Conservation (phyloP, 148 eudicot species). For the Amaranthus cruentus region DNA sequence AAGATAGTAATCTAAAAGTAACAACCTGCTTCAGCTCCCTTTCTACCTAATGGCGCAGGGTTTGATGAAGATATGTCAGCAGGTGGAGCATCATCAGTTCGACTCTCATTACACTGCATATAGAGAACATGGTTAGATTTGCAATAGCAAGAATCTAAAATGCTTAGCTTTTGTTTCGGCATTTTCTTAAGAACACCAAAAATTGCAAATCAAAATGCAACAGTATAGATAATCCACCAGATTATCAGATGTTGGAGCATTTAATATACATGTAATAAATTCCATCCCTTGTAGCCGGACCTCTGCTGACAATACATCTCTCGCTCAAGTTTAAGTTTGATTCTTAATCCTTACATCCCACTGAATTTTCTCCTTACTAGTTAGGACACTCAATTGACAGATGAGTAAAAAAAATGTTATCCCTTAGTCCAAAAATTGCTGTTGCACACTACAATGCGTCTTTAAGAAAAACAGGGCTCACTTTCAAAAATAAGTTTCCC, state of each 20-base stretch:
- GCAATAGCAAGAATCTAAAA: constrained; percentile 6
- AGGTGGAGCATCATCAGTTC: constrained; percentile 87
- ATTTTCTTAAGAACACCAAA: background rate
- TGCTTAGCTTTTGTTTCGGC: background rate
- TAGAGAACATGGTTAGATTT: background rate
- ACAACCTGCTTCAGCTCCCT: constrained; percentile 86
- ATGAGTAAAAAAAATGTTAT: too few relatives aligned
- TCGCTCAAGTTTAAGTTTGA: background rate
- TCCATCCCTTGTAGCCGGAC: background rate
- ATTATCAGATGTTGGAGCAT: background rate
- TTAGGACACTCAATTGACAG: too few relatives aligned
- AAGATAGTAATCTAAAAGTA: constrained; percentile 16
- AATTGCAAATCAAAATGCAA: background rate
- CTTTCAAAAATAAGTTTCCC: too few relatives aligned
- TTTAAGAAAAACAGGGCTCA: too few relatives aligned
- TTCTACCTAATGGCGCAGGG: constrained; percentile 54
- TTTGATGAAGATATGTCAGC: constrained; percentile 78
- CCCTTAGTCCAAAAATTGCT: too few relatives aligned
- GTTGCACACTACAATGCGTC: too few relatives aligned
- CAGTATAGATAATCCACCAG: background rate
- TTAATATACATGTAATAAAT: background rate
- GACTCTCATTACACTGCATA: constrained; percentile 88
- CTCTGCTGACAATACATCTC: background rate
- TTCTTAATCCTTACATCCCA: background rate
- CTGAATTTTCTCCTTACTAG: too few relatives aligned